phyloP scores from a whole-genome alignment of 192 early-diverging fungal genomes.

The Oehlia diaphana region DNA sequence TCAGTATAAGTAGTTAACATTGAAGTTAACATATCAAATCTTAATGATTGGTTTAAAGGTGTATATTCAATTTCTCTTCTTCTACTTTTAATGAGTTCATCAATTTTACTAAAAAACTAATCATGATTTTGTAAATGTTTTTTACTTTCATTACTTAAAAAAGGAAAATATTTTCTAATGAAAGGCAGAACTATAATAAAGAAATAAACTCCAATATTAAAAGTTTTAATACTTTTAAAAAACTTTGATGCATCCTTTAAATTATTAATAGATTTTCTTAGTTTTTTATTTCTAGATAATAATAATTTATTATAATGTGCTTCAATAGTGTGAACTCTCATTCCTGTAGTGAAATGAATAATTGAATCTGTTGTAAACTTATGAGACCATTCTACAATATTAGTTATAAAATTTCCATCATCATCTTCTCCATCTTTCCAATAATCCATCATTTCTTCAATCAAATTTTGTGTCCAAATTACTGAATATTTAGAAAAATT shows the following conservation, averaged over 20 bases:
- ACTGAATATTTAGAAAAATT: neutral
- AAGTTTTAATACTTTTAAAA: neutral
- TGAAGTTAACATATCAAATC: neutral
- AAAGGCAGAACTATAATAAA: neutral
- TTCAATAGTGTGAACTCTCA: neutral
- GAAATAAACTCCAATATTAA: no score
- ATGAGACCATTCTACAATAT: neutral
- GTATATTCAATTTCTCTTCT: neutral
- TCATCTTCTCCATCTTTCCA: neutral
- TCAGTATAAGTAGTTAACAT: slow-evolving; percentile 6
- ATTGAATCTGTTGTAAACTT: slow-evolving; percentile 1
- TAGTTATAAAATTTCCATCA: neutral
- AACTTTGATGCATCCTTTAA: neutral
- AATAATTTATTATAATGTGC: neutral
- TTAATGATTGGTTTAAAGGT: neutral
- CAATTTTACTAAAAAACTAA: neutral
- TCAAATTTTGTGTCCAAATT: neutral
- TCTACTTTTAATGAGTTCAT: slow-evolving; percentile 5
- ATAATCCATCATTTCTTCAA: neutral
- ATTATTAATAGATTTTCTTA: neutral
- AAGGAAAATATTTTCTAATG: neutral
- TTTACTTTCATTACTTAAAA: neutral
- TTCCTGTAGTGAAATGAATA: slow-evolving; percentile 3
- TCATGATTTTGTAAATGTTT: neutral
- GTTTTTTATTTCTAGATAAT: neutral